A percentile compares a stretch with the other conserved stretches of the same genome.
Evolutionary conservation across 106 monocot genomes (phyloP).

Genomic region (Amphibolis antarctica): DNA sequence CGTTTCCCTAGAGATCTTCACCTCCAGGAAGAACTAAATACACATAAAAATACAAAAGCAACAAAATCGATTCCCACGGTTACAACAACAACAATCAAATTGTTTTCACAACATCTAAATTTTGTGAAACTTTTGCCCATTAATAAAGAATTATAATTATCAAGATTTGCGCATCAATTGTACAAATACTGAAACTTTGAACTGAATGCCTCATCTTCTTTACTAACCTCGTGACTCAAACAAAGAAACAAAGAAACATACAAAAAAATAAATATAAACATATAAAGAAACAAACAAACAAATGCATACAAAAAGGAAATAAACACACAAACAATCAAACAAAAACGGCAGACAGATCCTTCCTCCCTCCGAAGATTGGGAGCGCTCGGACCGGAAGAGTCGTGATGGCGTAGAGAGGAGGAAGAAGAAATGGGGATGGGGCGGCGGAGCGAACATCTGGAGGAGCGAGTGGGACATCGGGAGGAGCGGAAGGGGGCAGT

Average conservation of each 20-base stretch:
- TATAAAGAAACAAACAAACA: too few species aligned
- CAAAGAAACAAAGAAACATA: slow-evolving; percentile 13
- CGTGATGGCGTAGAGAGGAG: slow-evolving; percentile 5
- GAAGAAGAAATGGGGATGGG: slow-evolving; percentile 10
- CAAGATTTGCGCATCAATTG: slow-evolving; percentile 25
- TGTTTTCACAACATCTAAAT: too few species aligned
- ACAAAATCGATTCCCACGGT: neutral
- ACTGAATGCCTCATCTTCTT: slow-evolving; percentile 24
- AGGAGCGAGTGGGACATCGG: too few species aligned
- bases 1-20: slow-evolving; percentile 80
- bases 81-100: too few species aligned
- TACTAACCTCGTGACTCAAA: slow-evolving; percentile 66
- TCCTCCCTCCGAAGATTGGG: slow-evolving; percentile 33
- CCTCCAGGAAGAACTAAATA: slow-evolving; percentile 59
- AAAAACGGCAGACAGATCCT: slow-evolving; percentile 48
- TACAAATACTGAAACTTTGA: slow-evolving; percentile 18
- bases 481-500: too few species aligned
- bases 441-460: slow-evolving; percentile 16
- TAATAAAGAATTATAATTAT: neutral
- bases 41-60: slow-evolving; percentile 39
- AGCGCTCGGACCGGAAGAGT: slow-evolving; percentile 3
- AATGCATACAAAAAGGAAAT: too few species aligned
- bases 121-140: too few species aligned
- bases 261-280: too few species aligned
- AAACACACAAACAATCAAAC: too few species aligned